Base-by-base conservation (phyloP, 2,329 filamentous ascomycete genomes). In the Akanthomyces muscarius region DNA sequence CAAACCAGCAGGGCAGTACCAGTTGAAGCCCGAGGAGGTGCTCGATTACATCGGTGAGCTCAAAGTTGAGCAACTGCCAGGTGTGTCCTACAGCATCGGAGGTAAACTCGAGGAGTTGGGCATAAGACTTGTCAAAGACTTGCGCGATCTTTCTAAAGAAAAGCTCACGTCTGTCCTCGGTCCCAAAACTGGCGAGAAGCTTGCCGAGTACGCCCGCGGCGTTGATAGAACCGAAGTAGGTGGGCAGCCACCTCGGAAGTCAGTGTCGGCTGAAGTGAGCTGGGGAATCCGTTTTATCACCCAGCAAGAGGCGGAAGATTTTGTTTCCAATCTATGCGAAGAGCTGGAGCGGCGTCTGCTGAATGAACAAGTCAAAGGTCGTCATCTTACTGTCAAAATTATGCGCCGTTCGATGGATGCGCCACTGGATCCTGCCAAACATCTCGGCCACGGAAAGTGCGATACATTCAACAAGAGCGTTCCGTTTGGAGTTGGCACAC, bases 201-300 rank as follows among this genome's bases (percentile, higher is more conserved):
- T 99, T 0, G 94, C 89, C 83, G 92, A 97, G 58, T 98, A 96
- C 74, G 84, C 94, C 25, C 86, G 92, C 6, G 95, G 95, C 3
- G 91, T 98, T 55, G 95, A 99, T 75, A 84, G 82, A 56, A 82
- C 86, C 1, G 92, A 97, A 73, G 91, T 98, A 6, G 94, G 93
- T 38, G 90, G 94, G 63, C 90, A 96, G 70, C 86, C 89, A 0
- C 81, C 91, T 18, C 87, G 95, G 61, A 99, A 98, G 72, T 98
- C 94, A 0, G 92, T 99, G 0, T 98, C 95, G 2, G 94, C 94
- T 1, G 95, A 99, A 73, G 92, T 99, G 66, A 99, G 95, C 70
- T 99, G 95, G 95, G 95, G 96, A 3, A 96, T 99, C 62, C 88
- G 95, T 6, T 99, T 99, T 72, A 86, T 95, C 68, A 96, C 84